Conservation (phyloP, 805 yeast species). For the Ogataea pini region DNA sequence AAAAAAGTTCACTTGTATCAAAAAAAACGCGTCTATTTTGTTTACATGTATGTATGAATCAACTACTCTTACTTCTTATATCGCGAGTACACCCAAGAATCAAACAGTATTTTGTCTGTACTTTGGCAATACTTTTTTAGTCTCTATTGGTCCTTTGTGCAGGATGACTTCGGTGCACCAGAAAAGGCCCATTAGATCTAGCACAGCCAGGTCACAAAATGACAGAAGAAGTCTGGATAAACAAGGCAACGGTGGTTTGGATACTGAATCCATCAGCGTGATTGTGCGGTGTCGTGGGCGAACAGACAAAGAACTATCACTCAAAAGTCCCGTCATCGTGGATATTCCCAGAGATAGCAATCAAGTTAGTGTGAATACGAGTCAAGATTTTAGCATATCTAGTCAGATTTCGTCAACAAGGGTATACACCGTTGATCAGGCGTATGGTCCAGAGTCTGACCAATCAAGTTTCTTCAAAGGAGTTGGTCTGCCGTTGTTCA, state of each 20-base stretch:
- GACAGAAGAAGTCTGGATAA: slow-evolving; percentile 1
- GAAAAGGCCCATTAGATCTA: neutral
- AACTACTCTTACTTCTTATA: neutral
- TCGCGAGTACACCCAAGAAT: no score
- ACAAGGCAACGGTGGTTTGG: slow-evolving; percentile 7
- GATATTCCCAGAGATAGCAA: slow-evolving; percentile 42
- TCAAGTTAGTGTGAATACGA: slow-evolving; percentile 28
- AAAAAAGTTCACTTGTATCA: neutral
- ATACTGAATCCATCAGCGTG: slow-evolving; percentile 45
- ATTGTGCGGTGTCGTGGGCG: slow-evolving; percentile 58
- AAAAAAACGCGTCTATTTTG: slow-evolving; percentile 1
- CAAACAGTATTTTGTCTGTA: no score
- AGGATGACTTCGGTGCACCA: neutral
- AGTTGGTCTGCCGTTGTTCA: slow-evolving; percentile 48
- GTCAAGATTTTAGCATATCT: slow-evolving; percentile 28
- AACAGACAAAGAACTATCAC: slow-evolving; percentile 42
- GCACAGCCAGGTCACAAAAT: neutral
- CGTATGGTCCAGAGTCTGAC: slow-evolving; percentile 54
- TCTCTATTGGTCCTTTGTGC: no score
- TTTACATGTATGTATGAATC: neutral
- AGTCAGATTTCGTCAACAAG: slow-evolving; percentile 30
- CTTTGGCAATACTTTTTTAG: no score
- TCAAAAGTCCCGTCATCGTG: slow-evolving; percentile 49
- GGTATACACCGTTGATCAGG: slow-evolving; percentile 55
- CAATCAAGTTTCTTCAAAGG: slow-evolving; percentile 46